These are phyloP conservation scores for Lathyrus sativus DNA, from an alignment of 306 rosid species.

Conservation along the genomic window DNA sequence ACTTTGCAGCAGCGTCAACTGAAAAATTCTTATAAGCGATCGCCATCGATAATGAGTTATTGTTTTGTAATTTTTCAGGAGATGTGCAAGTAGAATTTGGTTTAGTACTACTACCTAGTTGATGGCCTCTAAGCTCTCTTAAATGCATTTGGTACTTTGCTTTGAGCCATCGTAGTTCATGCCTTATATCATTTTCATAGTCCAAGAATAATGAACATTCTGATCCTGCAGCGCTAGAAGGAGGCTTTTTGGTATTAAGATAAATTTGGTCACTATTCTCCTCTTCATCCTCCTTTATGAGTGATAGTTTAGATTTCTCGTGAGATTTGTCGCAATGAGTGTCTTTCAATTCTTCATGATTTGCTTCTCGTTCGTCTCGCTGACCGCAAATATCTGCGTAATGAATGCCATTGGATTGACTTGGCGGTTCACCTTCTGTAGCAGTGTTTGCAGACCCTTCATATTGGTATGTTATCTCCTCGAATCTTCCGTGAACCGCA, in stretches of 20 bases:
- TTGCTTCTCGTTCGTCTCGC: conserved; percentile 57
- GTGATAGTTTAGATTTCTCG: conserved; percentile 39
- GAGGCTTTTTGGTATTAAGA: conserved; percentile 42
- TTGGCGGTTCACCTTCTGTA: conserved; percentile 50
- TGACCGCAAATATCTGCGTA: conserved; percentile 85
- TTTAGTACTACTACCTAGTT: conserved; percentile 52
- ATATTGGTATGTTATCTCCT: conserved; percentile 91
- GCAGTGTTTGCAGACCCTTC: conserved; percentile 59
- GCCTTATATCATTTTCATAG: conserved; percentile 82
- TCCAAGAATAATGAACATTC: conserved; percentile 42
- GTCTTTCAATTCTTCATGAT: conserved; percentile 50
- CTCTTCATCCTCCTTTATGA: conserved; percentile 46
- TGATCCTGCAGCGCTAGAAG: conserved; percentile 36
- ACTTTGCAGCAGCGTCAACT: conserved; percentile 39
- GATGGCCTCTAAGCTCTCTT: conserved; percentile 82
- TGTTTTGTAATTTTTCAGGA: conserved; percentile 42
- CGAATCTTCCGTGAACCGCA: conserved; percentile 84
- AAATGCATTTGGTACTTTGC: conserved; percentile 92
- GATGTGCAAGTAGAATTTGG: conserved; percentile 42
- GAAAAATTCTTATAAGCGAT: conserved; percentile 35
- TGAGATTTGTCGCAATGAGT: conserved; percentile 46
- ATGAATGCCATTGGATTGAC: conserved; percentile 53
- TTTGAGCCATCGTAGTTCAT: conserved; percentile 98
- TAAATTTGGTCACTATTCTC: conserved; percentile 47
- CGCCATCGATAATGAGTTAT: conserved; percentile 36